Evolutionary conservation across 306 rosid genomes (phyloP).

Genomic region (Medicago arabica): DNA sequence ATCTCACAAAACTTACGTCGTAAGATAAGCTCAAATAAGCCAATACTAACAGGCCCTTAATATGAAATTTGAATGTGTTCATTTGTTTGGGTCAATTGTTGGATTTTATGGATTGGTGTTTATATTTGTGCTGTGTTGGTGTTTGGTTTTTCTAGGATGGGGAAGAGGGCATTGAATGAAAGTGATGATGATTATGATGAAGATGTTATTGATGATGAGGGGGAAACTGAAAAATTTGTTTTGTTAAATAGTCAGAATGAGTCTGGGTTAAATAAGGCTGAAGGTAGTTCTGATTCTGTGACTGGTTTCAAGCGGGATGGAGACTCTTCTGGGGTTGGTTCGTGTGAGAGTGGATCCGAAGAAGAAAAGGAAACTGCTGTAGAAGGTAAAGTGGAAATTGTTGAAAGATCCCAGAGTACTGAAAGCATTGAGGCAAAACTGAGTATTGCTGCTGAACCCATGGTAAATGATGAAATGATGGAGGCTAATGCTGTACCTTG

Average conservation of each 20-base stretch:
- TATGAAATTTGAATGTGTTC: not conserved
- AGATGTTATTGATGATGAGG: slow-evolving; percentile 47
- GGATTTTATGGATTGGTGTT: slow-evolving; percentile 35
- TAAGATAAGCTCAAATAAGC: too few species aligned
- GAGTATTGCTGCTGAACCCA: slow-evolving; percentile 34
- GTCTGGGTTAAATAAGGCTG: slow-evolving; percentile 65
- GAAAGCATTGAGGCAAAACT: slow-evolving; percentile 35
- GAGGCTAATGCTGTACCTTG: slow-evolving; percentile 36
- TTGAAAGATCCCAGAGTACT: slow-evolving; percentile 39
- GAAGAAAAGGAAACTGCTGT: slow-evolving; percentile 67
- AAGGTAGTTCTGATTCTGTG: slow-evolving; percentile 73
- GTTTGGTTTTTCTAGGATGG: slow-evolving; percentile 71
- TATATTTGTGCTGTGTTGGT: slow-evolving; percentile 30
- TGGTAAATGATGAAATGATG: slow-evolving; percentile 40
- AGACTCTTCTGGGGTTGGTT: slow-evolving; percentile 55
- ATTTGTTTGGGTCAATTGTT: not conserved
- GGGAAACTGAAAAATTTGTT: slow-evolving; percentile 58
- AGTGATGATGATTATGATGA: slow-evolving; percentile 77
- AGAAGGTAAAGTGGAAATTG: slow-evolving; percentile 46
- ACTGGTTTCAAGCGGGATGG: slow-evolving; percentile 57
- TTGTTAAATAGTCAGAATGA: slow-evolving; percentile 57
- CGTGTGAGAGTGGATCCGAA: slow-evolving; percentile 75
- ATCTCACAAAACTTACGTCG: too few species aligned
- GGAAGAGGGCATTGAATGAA: slow-evolving; percentile 71
- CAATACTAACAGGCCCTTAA: too few species aligned